A percentile compares a stretch with the other conserved stretches of the same genome.
phyloP scores from a whole-genome alignment of 345 rosid species.

The Eucalyptus globulus region DNA sequence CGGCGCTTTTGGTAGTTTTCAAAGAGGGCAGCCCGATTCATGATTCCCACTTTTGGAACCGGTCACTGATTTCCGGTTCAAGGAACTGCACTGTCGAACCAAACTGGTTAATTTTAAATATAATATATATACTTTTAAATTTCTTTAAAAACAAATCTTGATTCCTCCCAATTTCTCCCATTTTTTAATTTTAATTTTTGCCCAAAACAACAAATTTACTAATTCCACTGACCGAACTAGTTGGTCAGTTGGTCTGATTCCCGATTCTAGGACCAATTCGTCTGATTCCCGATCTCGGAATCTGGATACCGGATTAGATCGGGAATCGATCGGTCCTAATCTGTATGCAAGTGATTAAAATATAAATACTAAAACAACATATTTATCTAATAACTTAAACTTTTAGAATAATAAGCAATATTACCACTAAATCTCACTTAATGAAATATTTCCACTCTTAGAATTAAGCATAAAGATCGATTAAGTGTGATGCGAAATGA shows the following conservation, averaged over 20 bases:
- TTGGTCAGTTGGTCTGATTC: accelerated
- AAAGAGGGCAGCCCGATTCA: accelerated
- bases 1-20: accelerated
- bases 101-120: accelerated
- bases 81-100: no score
- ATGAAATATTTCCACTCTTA: no score
- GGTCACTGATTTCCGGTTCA: accelerated
- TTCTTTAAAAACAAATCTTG: no score
- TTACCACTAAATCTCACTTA: no score
- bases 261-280: accelerated
- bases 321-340: accelerated
- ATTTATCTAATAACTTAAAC: accelerated
- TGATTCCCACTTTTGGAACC: accelerated
- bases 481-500: no score
- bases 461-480: accelerated
- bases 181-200: no score
- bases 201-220: accelerated
- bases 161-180: accelerated
- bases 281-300: accelerated
- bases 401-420: accelerated
- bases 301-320: accelerated
- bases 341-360: accelerated
- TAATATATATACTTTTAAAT: no score
- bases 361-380: no score
- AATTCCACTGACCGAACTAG: accelerated